phyloP scores from a whole-genome alignment of 2,329 filamentous ascomycete species.

The Boeremia lycopersici region DNA sequence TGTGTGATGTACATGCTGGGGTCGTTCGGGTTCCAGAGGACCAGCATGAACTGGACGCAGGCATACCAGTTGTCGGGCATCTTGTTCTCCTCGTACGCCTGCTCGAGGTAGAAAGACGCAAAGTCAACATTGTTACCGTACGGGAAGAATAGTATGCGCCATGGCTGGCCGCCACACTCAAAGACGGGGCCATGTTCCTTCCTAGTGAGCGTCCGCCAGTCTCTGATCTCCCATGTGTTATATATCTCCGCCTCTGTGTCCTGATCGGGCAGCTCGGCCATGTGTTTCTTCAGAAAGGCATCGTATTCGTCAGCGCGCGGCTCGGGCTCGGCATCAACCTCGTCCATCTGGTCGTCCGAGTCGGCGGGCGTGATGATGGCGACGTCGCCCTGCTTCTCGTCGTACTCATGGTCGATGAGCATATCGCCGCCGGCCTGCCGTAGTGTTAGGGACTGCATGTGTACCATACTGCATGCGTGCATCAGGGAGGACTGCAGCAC shows the following conservation, averaged over 20 bases:
- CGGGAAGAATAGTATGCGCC: slow-evolving; percentile 95
- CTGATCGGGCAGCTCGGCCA: slow-evolving; percentile 78
- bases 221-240: slow-evolving; percentile 85
- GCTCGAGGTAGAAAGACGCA: slow-evolving; percentile 94
- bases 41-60: slow-evolving; percentile 92
- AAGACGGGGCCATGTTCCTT: slow-evolving; percentile 90
- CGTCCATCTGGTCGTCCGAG: slow-evolving; percentile 60
- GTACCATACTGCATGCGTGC: not conserved
- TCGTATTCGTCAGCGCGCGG: slow-evolving; percentile 69
- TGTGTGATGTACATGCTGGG: slow-evolving; percentile 80
- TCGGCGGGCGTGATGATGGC: slow-evolving; percentile 67
- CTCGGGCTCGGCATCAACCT: slow-evolving; percentile 59
- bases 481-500: not conserved
- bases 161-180: slow-evolving; percentile 83
- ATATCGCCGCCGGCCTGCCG: slow-evolving; percentile 65
- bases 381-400: slow-evolving; percentile 66
- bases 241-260: slow-evolving; percentile 77
- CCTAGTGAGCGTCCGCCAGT: slow-evolving; percentile 77
- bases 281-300: slow-evolving; percentile 80
- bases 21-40: slow-evolving; percentile 92
- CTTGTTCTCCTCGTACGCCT: slow-evolving; percentile 80
- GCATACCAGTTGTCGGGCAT: slow-evolving; percentile 90
- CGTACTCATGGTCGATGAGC: slow-evolving; percentile 66
- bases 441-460: slow-evolving; percentile 4
- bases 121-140: slow-evolving; percentile 93